Base-by-base conservation (phyloP, 768 basidiomycete species). In the Baorangia bicolor region DNA sequence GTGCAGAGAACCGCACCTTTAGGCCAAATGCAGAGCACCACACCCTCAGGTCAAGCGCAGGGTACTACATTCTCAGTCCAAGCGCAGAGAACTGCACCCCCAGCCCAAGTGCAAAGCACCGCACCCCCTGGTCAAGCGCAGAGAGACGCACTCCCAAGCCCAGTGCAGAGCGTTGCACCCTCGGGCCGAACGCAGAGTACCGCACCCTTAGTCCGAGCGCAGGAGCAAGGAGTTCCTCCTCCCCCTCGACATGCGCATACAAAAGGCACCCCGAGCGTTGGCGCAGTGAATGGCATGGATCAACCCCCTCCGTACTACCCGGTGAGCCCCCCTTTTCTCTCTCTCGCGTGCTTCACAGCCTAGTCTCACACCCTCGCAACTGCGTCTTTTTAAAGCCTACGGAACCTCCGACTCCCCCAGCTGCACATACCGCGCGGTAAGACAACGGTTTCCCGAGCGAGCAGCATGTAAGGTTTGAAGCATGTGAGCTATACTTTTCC, bases 271-370 rank as follows among this genome's bases (percentile, higher is more conserved):
- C 49, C 28, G 18, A 18, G 44, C 13, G 13, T 20, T 16, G 33
- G 43, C 9, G 21, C 21, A 5, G 1, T n/a, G n/a, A 49, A 46
- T 11, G 46, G 20, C 18, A n/a, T 23, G 37, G 49, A 55, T 9
- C 51, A 23, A 21, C 67, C 66, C 27, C 66, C 66, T 2, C 66
- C 67, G 1, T 67, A 67, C 40, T 64, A 49, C 6, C 47, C 70
- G n/a, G 69, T 70, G 46, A 64, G 69, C 31, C 21, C 1, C 40
- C 21, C 12, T 20, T 31, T 35, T 27, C 11, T 33, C 2, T 10
- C 5, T 48, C 28, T 39, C 27, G 21, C 20, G 20, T 23, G 12
- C 6, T n/a, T 34, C 34, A 18, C 16, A 23, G 10, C 3, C 3
- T 25, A 14, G 9, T 31, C 35, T 31, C 45, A 42, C 35, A n/a